phyloP scores from a whole-genome alignment of 495 filamentous ascomycete species.

The Jackrogersella minutella region DNA sequence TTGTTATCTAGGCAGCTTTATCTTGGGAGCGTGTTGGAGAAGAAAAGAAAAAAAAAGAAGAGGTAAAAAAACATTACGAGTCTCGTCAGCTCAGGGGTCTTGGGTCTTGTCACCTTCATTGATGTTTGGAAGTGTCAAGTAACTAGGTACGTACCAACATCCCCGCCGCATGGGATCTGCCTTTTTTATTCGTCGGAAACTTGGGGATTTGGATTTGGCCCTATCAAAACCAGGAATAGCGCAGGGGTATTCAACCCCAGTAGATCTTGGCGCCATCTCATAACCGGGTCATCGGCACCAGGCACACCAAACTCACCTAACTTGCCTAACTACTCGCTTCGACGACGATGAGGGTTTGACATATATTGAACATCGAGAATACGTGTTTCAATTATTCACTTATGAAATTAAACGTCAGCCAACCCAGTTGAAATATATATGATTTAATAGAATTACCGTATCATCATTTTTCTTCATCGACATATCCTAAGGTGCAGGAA shows the following conservation, averaged over 20 bases:
- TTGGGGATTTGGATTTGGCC: too few relatives aligned
- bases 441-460: too few relatives aligned
- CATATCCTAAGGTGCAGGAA: too few relatives aligned
- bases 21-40: not conserved
- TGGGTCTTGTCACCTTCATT: not conserved
- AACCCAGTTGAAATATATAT: too few relatives aligned
- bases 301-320: too few relatives aligned
- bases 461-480: too few relatives aligned
- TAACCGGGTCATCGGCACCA: conserved; percentile 30
- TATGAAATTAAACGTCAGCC: too few relatives aligned
- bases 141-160: not conserved
- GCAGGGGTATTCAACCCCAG: not conserved
- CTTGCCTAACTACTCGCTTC: too few relatives aligned
- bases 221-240: not conserved
- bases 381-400: too few relatives aligned
- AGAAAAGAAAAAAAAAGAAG: too few relatives aligned
- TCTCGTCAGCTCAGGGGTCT: conserved; percentile 10
- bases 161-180: not conserved
- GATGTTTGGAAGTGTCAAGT: not conserved
- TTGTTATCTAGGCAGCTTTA: not conserved
- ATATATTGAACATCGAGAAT: too few relatives aligned
- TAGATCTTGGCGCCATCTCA: conserved; percentile 5
- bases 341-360: too few relatives aligned
- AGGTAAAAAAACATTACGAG: conserved; percentile 14
- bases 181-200: conserved; percentile 6